These are phyloP conservation scores for Kentomonas sorsogonicus DNA, from an alignment of 208 protist genomes.

Conservation along the genomic window DNA sequence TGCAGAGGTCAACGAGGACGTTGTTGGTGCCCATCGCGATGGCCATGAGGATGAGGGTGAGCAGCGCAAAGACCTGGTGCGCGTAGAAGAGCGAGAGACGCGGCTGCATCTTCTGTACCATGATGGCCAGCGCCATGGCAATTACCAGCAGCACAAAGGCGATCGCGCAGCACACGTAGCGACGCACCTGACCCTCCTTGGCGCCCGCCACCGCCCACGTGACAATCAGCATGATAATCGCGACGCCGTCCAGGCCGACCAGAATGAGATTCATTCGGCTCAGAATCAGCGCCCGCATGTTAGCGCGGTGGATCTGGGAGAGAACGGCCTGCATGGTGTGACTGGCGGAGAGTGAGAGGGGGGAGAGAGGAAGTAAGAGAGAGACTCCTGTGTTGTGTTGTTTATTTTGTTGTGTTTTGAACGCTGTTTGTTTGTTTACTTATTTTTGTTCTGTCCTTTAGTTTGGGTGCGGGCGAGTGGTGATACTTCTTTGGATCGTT, in stretches of 20 bases:
- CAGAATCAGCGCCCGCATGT: conserved; percentile 68
- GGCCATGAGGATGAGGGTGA: conserved; percentile 60
- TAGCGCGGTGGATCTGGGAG: conserved; percentile 58
- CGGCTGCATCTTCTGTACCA: conserved; percentile 57
- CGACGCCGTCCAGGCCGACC: conserved; percentile 38
- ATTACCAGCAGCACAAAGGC: conserved; percentile 52
- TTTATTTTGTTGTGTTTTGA: too few species aligned
- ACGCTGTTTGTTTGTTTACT: too few species aligned
- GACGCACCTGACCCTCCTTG: conserved; percentile 43
- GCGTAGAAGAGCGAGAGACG: conserved; percentile 59
- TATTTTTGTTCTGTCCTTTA: too few species aligned
- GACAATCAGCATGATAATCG: conserved; percentile 66
- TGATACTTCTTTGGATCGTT: too few species aligned
- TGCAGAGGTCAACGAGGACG: conserved; percentile 68
- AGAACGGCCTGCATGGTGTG: conserved; percentile 59
- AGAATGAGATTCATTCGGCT: conserved; percentile 61
- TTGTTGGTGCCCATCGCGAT: conserved; percentile 79
- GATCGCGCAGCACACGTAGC: conserved; percentile 57
- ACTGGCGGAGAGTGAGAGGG: too few species aligned
- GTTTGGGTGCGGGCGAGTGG: too few species aligned
- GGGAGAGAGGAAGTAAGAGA: too few species aligned
- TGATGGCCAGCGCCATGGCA: conserved; percentile 42
- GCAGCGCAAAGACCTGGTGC: conserved; percentile 54
- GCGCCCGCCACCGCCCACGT: conserved; percentile 47
- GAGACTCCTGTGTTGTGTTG: too few species aligned